A percentile compares a stretch with the other conserved stretches of the same genome.
Evolutionary conservation across 2,329 filamentous ascomycete genomes (phyloP).

Genomic region (Herpotrichia juniperi): DNA sequence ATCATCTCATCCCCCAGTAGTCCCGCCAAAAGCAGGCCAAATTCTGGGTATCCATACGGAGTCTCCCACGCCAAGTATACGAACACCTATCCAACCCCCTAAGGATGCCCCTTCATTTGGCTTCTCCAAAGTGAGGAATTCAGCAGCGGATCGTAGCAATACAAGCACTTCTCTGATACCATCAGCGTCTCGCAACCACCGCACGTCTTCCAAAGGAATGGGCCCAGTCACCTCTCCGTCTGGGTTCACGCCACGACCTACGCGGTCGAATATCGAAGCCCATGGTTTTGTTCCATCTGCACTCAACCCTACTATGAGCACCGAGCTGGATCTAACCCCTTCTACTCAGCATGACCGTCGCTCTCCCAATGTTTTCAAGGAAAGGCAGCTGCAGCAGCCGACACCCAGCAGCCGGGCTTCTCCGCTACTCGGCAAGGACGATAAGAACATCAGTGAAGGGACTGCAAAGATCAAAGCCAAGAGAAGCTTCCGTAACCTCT

Average conservation of each 20-base stretch:
- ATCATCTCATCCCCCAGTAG: background rate
- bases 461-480: constrained; percentile 23
- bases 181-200: background rate
- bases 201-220: background rate
- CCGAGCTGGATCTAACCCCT: background rate
- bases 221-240: background rate
- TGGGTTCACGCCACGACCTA: background rate
- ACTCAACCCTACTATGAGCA: background rate
- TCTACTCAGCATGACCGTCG: background rate
- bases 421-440: background rate
- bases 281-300: background rate
- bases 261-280: background rate
- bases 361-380: background rate
- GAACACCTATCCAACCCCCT: background rate
- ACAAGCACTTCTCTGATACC: constrained; percentile 2
- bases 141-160: background rate
- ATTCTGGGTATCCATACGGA: background rate
- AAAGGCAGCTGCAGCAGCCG: background rate
- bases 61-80: background rate
- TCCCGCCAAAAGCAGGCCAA: background rate
- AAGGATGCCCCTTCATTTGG: background rate
- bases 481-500: constrained; percentile 32
- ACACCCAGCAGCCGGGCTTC: background rate
- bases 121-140: background rate
- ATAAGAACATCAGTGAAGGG: background rate